A percentile compares a stretch with the other conserved stretches of the same genome.
phyloP scores from a whole-genome alignment of 805 yeast species.

The Hanseniaspora taiwanica region DNA sequence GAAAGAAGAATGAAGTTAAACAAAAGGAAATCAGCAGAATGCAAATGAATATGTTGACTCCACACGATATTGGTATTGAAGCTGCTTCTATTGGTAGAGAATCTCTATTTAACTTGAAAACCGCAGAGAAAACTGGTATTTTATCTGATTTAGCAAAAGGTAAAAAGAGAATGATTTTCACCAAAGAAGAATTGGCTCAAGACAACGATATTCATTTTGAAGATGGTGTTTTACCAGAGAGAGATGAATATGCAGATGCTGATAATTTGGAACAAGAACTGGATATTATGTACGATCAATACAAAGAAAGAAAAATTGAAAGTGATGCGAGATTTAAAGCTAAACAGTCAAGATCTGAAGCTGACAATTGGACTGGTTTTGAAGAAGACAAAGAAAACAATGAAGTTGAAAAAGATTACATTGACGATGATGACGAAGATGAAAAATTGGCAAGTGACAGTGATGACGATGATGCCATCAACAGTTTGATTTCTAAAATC shows the following conservation, averaged over 20 bases:
- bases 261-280: conserved; percentile 72
- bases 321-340: conserved; percentile 58
- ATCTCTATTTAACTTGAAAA: conserved; percentile 64
- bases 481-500: conserved; percentile 41
- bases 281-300: conserved; percentile 66
- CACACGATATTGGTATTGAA: conserved; percentile 85
- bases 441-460: conserved; percentile 30
- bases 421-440: conserved; percentile 32
- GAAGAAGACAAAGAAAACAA: conserved; percentile 29
- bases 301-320: conserved; percentile 54
- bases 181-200: conserved; percentile 37
- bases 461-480: conserved; percentile 64
- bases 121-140: conserved; percentile 83
- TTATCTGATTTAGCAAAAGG: conserved; percentile 63
- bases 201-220: conserved; percentile 48
- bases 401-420: conserved; percentile 24
- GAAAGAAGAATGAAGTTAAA: conserved; percentile 67
- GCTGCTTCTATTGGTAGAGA: conserved; percentile 74
- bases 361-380: conserved; percentile 70
- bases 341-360: conserved; percentile 56
- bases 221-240: conserved; percentile 22
- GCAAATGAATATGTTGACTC: conserved; percentile 94
- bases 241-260: conserved; percentile 31
- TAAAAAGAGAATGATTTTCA: conserved; percentile 49
- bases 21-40: conserved; percentile 81